Evolutionary conservation across 352 stramenopile species (phyloP).

Genomic region (Thraustotheca clavata): DNA sequence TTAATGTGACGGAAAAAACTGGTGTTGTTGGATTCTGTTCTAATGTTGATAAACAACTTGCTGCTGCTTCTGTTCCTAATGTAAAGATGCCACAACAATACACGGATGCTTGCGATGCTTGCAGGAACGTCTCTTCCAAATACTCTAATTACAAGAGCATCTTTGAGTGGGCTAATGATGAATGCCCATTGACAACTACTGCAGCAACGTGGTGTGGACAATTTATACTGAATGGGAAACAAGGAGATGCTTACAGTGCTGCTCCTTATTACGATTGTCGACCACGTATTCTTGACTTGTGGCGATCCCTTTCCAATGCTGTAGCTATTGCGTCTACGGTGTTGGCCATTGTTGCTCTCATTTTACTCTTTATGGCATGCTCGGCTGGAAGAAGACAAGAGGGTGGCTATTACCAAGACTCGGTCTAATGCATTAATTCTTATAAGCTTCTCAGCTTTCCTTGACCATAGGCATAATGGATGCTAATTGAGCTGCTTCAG

Average conservation of each 20-base stretch:
- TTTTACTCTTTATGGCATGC: constrained; percentile 19
- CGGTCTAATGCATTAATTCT: not conserved
- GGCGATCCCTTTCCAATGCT: not conserved
- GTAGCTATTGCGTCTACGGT: constrained; percentile 6
- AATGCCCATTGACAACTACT: constrained; percentile 49
- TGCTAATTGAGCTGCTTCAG: too few species aligned
- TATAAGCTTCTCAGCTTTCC: too few species aligned
- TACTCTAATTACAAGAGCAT: constrained; percentile 43
- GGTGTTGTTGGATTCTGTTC: constrained; percentile 55
- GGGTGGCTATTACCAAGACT: constrained; percentile 1
- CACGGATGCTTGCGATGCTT: constrained; percentile 34
- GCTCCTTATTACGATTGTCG: constrained; percentile 15
- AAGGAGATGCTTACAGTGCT: constrained; percentile 21
- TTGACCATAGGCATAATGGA: too few species aligned
- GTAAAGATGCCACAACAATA: constrained; percentile 7
- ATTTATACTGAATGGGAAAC: constrained; percentile 33
- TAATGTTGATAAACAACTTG: constrained; percentile 29
- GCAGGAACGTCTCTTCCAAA: constrained; percentile 38
- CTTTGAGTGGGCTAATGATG: constrained; percentile 68
- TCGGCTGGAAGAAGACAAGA: not conserved
- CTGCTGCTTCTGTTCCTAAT: not conserved
- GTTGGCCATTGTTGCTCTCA: constrained; percentile 4
- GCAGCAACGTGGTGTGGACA: constrained; percentile 55
- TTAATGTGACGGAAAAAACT: constrained; percentile 42
- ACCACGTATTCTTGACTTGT: not conserved